phyloP scores from a whole-genome alignment of 2,329 filamentous ascomycete genomes.

The Lizonia empirigonia region DNA sequence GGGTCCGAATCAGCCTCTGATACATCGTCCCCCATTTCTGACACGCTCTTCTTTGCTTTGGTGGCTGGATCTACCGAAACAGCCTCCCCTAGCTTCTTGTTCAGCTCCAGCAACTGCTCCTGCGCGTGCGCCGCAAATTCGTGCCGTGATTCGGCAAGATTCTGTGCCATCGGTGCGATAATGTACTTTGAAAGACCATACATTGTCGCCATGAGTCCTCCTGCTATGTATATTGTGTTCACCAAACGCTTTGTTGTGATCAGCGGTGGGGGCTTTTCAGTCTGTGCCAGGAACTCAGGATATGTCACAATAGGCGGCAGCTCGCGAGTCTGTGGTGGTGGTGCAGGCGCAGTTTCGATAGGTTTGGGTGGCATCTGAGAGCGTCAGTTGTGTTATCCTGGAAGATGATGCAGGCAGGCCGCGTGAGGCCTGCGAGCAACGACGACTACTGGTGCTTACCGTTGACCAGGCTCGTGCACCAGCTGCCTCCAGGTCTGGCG shows the following conservation, averaged over 20 bases:
- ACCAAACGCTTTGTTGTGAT: conserved; percentile 62
- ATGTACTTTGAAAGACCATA: conserved; percentile 75
- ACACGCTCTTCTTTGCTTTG: conserved; percentile 35
- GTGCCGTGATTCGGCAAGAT: conserved; percentile 61
- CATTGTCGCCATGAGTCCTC: conserved; percentile 61
- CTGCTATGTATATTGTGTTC: conserved; percentile 62
- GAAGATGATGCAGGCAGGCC: background rate
- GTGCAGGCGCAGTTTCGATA: conserved; percentile 15
- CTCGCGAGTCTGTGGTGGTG: conserved; percentile 45
- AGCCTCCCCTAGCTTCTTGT: conserved; percentile 61
- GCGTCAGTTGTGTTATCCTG: conserved; percentile 12
- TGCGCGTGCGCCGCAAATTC: conserved; percentile 61
- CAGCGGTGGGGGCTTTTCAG: conserved; percentile 64
- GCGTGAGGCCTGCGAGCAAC: background rate
- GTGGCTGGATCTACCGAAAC: conserved; percentile 66
- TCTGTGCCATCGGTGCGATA: conserved; percentile 65
- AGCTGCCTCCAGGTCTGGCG: conserved; percentile 25
- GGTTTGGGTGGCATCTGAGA: conserved; percentile 26
- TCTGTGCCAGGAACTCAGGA: conserved; percentile 66
- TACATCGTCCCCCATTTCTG: conserved; percentile 45
- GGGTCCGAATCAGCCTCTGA: conserved; percentile 65
- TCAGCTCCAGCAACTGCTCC: conserved; percentile 60
- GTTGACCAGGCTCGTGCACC: conserved; percentile 38
- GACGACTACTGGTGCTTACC: conserved; percentile 21
- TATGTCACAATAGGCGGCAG: conserved; percentile 69